phyloP scores from a whole-genome alignment of 2,329 filamentous ascomycete genomes.

The Colletotrichum sp. region DNA sequence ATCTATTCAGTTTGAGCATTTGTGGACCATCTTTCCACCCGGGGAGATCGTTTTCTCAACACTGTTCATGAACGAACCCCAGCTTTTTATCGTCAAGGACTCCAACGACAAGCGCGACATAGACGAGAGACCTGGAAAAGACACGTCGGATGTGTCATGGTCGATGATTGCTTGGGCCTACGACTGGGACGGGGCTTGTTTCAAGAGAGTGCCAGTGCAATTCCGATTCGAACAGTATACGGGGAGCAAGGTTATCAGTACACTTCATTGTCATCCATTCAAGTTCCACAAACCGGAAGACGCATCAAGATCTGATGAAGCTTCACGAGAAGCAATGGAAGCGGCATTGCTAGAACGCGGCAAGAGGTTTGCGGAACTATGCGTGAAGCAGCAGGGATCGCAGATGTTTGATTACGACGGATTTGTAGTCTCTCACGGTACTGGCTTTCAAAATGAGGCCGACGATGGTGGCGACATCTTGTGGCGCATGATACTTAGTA shows the following conservation, averaged over 20 bases:
- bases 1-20: conserved; percentile 42
- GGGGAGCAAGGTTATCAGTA: background rate
- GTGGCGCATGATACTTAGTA: background rate
- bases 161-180: conserved; percentile 47
- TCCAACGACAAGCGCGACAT: background rate
- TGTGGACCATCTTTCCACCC: conserved; percentile 58
- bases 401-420: background rate
- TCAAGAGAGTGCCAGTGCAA: conserved; percentile 21
- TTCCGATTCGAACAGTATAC: background rate
- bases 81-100: background rate
- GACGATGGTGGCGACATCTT: background rate
- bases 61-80: conserved; percentile 32
- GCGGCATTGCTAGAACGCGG: background rate
- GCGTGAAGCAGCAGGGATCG: background rate
- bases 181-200: conserved; percentile 50
- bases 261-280: background rate
- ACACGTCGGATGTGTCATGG: conserved; percentile 28
- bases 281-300: background rate
- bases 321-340: background rate
- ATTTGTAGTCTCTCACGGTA: background rate
- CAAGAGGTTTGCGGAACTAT: background rate
- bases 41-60: conserved; percentile 43
- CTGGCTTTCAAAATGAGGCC: background rate
- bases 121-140: background rate
- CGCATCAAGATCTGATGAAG: background rate